A percentile compares a stretch with the other conserved stretches of the same genome.
phyloP scores from a whole-genome alignment of 495 filamentous ascomycete genomes.

The Xylaria curta region DNA sequence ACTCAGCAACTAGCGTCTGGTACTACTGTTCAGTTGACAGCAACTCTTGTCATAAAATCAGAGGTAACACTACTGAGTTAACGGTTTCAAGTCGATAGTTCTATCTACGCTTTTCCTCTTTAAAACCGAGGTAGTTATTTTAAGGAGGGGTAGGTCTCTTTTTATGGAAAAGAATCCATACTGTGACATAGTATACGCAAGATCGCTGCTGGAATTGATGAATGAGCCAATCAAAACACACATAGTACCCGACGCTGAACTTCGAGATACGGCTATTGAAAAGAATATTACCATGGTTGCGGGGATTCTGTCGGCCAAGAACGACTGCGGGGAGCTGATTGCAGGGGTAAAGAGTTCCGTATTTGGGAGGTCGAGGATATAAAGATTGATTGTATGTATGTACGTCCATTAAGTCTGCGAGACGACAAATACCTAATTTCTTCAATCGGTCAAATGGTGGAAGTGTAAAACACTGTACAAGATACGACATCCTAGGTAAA shows the following conservation, averaged over 20 bases:
- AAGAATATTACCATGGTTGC: not conserved
- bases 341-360: not conserved
- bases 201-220: not conserved
- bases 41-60: not conserved
- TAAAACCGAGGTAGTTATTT: not conserved
- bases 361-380: slow-evolving; percentile 2
- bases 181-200: not conserved
- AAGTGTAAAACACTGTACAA: not conserved
- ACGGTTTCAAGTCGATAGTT: not conserved
- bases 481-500: not conserved
- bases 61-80: no score
- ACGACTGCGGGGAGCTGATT: slow-evolving; percentile 9
- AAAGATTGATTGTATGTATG: not conserved
- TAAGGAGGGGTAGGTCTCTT: not conserved
- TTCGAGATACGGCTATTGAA: not conserved
- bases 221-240: not conserved
- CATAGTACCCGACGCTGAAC: no score
- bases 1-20: no score
- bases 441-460: not conserved
- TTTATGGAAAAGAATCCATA: not conserved
- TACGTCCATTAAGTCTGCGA: not conserved
- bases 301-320: not conserved
- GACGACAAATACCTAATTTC: not conserved
- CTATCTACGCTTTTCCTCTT: not conserved
- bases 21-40: not conserved